Evolutionary conservation across 176 grass and related monocot genomes (phyloP).

Genomic region (Oryza brachyantha): DNA sequence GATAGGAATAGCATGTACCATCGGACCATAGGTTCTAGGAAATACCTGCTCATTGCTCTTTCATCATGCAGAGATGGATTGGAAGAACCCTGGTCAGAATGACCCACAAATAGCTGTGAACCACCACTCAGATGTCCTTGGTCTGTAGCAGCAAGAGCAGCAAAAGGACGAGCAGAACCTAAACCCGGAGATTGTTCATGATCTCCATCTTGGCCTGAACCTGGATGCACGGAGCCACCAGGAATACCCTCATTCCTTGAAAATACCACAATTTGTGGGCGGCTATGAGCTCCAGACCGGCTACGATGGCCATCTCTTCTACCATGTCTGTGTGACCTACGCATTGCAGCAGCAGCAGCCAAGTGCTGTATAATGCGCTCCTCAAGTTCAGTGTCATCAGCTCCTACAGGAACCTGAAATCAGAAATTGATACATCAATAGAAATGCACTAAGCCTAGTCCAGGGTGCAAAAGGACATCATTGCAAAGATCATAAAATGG

Average conservation of each 20-base stretch:
- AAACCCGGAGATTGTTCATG: constrained; percentile 28
- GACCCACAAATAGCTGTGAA: constrained; percentile 21
- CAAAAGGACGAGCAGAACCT: constrained; percentile 33
- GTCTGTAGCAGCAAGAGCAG: constrained; percentile 33
- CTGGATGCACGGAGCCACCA: constrained; percentile 32
- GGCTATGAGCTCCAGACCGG: constrained; percentile 47
- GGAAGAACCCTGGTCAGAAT: constrained; percentile 17
- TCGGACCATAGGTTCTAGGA: not conserved
- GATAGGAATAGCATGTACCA: not conserved
- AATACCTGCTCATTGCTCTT: constrained; percentile 51
- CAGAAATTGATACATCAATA: constrained; percentile 12
- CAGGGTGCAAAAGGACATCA: not conserved
- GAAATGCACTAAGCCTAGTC: not conserved
- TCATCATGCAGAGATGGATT: constrained; percentile 5
- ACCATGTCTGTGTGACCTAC: constrained; percentile 55
- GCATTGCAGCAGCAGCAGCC: constrained; percentile 63
- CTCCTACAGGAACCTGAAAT: constrained; percentile 51
- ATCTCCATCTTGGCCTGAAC: constrained; percentile 32
- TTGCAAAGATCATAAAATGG: constrained; percentile 12
- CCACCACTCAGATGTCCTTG: constrained; percentile 27
- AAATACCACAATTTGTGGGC: constrained; percentile 55
- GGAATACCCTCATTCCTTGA: constrained; percentile 34
- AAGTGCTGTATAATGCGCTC: constrained; percentile 77
- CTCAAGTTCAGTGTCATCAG: constrained; percentile 70
- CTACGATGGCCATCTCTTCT: constrained; percentile 61